phyloP scores from a whole-genome alignment of 2,329 filamentous ascomycete genomes.

The Ophiostoma pallidulum region DNA sequence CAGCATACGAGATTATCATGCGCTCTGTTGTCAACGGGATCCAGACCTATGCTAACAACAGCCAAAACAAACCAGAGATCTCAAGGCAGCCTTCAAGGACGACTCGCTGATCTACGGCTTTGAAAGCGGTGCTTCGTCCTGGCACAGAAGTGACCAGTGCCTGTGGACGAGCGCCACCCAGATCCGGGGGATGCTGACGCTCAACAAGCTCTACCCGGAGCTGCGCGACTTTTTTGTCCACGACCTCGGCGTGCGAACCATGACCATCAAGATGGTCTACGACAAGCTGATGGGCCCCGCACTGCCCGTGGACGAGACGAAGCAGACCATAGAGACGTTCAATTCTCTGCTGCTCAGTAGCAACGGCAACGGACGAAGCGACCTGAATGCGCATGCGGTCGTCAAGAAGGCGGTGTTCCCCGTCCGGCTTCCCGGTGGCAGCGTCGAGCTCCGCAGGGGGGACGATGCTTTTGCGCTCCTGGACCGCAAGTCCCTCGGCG shows the following conservation, averaged over 20 bases:
- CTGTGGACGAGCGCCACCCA: slow-evolving; percentile 1
- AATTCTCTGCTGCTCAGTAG: background rate
- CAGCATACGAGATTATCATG: background rate
- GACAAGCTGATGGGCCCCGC: background rate
- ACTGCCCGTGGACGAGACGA: background rate
- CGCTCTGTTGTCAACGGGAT: background rate
- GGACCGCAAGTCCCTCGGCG: slow-evolving; percentile 23
- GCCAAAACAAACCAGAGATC: too few species aligned
- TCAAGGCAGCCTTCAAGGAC: background rate
- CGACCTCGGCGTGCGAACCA: background rate
- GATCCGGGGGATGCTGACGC: background rate
- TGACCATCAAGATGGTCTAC: slow-evolving; percentile 6
- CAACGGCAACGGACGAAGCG: background rate
- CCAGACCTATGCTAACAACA: background rate
- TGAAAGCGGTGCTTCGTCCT: background rate
- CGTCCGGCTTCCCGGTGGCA: background rate
- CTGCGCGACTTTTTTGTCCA: slow-evolving; percentile 4
- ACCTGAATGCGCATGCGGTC: background rate
- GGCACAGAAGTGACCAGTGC: slow-evolving; percentile 1
- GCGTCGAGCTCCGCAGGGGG: background rate
- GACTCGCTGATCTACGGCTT: background rate
- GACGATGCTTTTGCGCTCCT: slow-evolving; percentile 24
- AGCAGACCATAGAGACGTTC: background rate
- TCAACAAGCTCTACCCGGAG: background rate
- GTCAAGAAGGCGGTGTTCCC: background rate